A percentile compares a stretch with the other conserved stretches of the same genome.
Evolutionary conservation across 176 grass and related monocot species (phyloP).

Genomic region (Thinopyrum elongatum): DNA sequence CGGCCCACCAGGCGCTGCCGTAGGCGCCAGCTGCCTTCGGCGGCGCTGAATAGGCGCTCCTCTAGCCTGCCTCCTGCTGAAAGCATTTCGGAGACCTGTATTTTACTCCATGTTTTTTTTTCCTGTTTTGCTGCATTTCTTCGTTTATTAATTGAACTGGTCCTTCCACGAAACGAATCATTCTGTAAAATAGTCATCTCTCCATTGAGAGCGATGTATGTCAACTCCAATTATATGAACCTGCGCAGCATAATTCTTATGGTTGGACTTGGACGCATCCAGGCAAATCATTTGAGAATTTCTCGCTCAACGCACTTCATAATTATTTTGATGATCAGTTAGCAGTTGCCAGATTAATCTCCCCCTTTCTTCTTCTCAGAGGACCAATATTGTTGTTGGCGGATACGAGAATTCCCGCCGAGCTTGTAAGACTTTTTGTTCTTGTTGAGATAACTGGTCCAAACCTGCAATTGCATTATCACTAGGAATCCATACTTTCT

Average conservation of each 20-base stretch:
- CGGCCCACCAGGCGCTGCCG: too few species aligned
- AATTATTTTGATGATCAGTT: constrained; percentile 21
- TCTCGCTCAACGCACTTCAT: constrained; percentile 19
- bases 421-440: background rate
- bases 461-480: background rate
- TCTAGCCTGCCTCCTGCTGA: too few species aligned
- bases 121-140: background rate
- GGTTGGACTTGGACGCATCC: constrained; percentile 27
- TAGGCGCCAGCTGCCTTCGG: too few species aligned
- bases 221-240: constrained; percentile 32
- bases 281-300: constrained; percentile 24
- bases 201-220: constrained; percentile 23
- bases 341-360: constrained; percentile 1
- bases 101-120: background rate
- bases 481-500: background rate
- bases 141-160: background rate
- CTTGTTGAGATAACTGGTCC: background rate
- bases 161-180: background rate
- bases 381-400: background rate
- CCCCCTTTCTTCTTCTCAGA: background rate
- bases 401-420: background rate
- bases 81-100: background rate
- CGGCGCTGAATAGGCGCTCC: too few species aligned
- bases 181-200: background rate
- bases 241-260: constrained; percentile 22